Conservation (phyloP, 2,329 filamentous ascomycete genomes). For the Diaporthe ilicicola region DNA sequence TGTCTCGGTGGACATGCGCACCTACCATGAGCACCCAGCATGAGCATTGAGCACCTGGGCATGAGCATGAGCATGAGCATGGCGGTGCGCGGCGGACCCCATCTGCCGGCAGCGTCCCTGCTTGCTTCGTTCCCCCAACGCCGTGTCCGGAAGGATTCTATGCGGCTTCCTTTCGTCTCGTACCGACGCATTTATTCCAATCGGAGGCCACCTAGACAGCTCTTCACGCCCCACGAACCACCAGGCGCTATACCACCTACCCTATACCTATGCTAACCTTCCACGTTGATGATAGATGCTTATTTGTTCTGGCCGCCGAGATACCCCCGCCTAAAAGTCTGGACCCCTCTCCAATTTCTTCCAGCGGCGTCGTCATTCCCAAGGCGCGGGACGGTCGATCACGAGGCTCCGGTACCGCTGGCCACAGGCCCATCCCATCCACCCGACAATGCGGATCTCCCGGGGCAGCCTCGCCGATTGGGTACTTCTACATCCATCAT, state of each 20-base stretch:
- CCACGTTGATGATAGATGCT: not conserved
- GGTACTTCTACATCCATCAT: not conserved
- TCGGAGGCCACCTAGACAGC: not conserved
- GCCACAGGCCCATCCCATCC: not conserved
- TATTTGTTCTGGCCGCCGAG: not conserved
- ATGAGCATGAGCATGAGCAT: not conserved
- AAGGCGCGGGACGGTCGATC: conserved; percentile 3
- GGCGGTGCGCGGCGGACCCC: conserved; percentile 7
- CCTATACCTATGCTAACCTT: not conserved
- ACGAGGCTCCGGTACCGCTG: not conserved
- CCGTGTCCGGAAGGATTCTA: not conserved
- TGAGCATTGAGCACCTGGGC: not conserved
- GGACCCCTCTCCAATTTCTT: not conserved
- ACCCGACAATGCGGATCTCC: not conserved
- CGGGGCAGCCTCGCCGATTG: not conserved
- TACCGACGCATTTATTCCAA: not conserved
- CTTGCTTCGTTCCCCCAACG: not conserved
- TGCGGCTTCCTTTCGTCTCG: not conserved
- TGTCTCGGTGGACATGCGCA: not conserved
- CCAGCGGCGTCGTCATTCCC: not conserved
- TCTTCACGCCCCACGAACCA: not conserved
- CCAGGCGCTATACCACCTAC: not conserved
- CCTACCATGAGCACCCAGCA: not conserved
- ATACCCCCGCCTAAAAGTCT: not conserved
- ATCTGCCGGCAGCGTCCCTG: conserved; percentile 22